Evolutionary conservation across 768 basidiomycete genomes (phyloP).

Genomic region (Phaffia tasmanica): DNA sequence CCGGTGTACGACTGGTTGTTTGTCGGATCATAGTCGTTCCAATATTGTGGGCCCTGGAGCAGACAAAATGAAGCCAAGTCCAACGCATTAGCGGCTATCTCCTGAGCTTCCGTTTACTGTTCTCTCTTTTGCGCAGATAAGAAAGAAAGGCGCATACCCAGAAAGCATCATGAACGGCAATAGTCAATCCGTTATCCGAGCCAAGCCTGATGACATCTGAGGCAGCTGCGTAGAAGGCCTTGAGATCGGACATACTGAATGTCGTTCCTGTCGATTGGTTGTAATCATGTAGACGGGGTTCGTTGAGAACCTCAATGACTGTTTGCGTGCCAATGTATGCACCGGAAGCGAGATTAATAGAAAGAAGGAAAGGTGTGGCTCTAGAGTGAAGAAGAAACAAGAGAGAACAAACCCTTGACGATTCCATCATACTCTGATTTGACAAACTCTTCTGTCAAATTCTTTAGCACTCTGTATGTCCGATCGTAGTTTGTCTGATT

Average conservation of each 20-base stretch:
- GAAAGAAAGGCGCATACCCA: neutral
- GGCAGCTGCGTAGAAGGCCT: conserved; percentile 32
- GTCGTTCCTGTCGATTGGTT: neutral
- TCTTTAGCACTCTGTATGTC: conserved; percentile 11
- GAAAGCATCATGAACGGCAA: conserved; percentile 33
- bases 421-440: conserved; percentile 32
- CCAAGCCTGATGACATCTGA: conserved; percentile 22
- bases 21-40: conserved; percentile 32
- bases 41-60: conserved; percentile 32
- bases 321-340: neutral
- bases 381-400: neutral
- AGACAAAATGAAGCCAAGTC: conserved; percentile 26
- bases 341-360: neutral
- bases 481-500: conserved; percentile 19
- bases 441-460: conserved; percentile 35
- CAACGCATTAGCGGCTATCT: too few relatives aligned
- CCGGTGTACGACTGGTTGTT: conserved; percentile 10
- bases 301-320: conserved; percentile 37
- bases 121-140: neutral
- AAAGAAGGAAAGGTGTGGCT: neutral
- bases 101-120: too few relatives aligned
- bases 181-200: conserved; percentile 24
- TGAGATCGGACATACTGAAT: conserved; percentile 34
- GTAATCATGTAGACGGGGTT: conserved; percentile 31
- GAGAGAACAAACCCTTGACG: conserved; percentile 30